Base-by-base conservation (phyloP, 371 early-diverging fungal genomes). In the Mucor velutinosus region DNA sequence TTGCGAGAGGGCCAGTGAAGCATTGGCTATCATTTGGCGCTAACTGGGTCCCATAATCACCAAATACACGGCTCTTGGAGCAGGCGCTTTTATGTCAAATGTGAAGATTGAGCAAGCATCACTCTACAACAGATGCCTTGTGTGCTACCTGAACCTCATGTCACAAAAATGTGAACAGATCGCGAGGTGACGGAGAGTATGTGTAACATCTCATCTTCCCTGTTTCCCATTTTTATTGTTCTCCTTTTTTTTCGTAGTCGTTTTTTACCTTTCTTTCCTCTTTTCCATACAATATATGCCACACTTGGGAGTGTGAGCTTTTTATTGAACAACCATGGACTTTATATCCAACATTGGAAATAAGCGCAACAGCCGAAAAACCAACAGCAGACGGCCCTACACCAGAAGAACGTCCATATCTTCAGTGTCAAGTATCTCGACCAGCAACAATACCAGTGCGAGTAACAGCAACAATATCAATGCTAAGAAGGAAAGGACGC, bases 301-400 rank as follows among this genome's bases (percentile, higher is more conserved):
- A 67, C 63, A 58, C 63, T 58, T 68, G 32, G 23, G 8, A 32
- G 62, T 68, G 62, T 63, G 62, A 60, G 41, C 58, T 15, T 39
- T 57, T 19, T 37, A 37, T 27, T 58, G 32, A 45, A 32, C 47
- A 65, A 57, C 53, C 53, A 73, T 73, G 73, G 73, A 73, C 43
- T 73, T 63, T 39, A 57, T 71, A 58, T 69, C 69, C 32, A 66
- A 63, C 63, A 65, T 73, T 49, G 73, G 73, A 29, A 73, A 69
- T 57, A 73, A 73, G 23, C 65, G 73, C n/a, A 66, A 61, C 49
- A 73, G 32, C 10, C 61, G 73, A 63, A 65, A 66, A 23, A 61
- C 73, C 4, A 69, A 29, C 11, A 68, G 68, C 33, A 56, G 73
- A 49, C 41, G 70, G 25, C 64, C 66, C 21, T 65, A 73, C 55